phyloP scores from a whole-genome alignment of 495 filamentous ascomycete genomes.

The Arthonia radiata region DNA sequence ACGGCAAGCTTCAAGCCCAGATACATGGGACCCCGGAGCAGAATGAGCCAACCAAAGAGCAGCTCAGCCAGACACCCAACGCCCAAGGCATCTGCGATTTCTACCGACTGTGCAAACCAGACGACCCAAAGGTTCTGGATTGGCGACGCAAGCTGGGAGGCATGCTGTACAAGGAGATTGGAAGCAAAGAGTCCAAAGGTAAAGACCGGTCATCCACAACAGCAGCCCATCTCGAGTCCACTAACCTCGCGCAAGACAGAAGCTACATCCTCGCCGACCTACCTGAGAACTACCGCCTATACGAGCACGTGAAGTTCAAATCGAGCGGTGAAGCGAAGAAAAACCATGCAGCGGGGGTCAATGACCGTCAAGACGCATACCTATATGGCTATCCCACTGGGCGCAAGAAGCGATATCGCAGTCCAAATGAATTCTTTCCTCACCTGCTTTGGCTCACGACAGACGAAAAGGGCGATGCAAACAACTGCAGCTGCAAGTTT shows the following conservation, averaged over 20 bases:
- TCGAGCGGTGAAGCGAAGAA: constrained; percentile 15
- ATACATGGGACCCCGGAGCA: constrained; percentile 12
- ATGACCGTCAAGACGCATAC: constrained; percentile 29
- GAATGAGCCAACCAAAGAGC: constrained; percentile 20
- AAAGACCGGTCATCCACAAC: not conserved
- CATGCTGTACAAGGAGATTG: constrained; percentile 15
- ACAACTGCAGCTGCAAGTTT: constrained; percentile 31
- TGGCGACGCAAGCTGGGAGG: constrained; percentile 30
- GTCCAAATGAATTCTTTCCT: constrained; percentile 32
- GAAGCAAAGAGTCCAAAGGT: not conserved
- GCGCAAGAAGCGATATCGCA: constrained; percentile 30
- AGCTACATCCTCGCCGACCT: constrained; percentile 25
- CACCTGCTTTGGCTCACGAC: constrained; percentile 34
- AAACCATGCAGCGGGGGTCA: constrained; percentile 15
- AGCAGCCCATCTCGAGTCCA: not conserved
- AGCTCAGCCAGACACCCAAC: constrained; percentile 20
- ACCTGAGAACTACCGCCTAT: constrained; percentile 31
- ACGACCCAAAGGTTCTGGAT: constrained; percentile 22
- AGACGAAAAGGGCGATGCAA: constrained; percentile 24
- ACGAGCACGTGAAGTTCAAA: constrained; percentile 26
- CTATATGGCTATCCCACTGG: constrained; percentile 36
- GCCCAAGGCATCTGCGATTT: constrained; percentile 22
- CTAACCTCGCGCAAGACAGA: constrained; percentile 13
- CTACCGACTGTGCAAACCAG: constrained; percentile 16
- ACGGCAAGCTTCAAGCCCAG: constrained; percentile 13